Evolutionary conservation across 2,329 filamentous ascomycete species (phyloP), one percentile per base, ranked within the genome.

Genomic region (Aspergillus puulaauensis): DNA sequence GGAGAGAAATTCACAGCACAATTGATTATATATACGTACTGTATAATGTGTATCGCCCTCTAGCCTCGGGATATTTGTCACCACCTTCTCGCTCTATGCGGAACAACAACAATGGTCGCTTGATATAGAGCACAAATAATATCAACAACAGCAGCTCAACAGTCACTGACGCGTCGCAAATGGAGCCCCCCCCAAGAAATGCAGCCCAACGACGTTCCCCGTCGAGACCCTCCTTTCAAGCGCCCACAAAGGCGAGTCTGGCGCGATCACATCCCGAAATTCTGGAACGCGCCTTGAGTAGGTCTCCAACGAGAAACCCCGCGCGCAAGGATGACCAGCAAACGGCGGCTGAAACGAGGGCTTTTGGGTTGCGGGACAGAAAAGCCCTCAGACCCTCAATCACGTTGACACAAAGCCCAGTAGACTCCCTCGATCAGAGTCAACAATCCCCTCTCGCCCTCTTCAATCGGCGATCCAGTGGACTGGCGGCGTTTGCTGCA

Each of bases 211-310:
- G 67, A 31, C 66, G 73, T 17, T 70, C 72, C 40, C 62, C 70
- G 7, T 65, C 69, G 47, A 80, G 80, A 1, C 80, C 83, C 1
- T 88, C 86, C 1, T 89, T 86, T 67, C 83, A 83, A 54, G 88
- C 86, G n/a, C 86, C 88, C 0, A 89, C 86, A 0, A 85, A 81
- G 68, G 80, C 86, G 12, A 90, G 85, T 65, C 73, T 89, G 14
- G 79, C 85, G 57, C 82, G 83, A 61, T 81, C 83, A 48, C 83
- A 88, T 60, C 84, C 86, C 0, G 81, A 85, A 11, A 77, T 87
- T 6, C 72, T 87, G 35, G 75, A 79, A 56, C 77, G 80, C 61
- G 68, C 68, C 70, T 75, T 67, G 65, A 75, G 65, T 75, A 75
- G 56, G 68, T 74, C 65, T 64, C 75, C 64, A 66, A 74, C 43